These are phyloP conservation scores for Acanthamoeba castellanii DNA, from an alignment of 208 protist genomes.

Conservation along the genomic window DNA sequence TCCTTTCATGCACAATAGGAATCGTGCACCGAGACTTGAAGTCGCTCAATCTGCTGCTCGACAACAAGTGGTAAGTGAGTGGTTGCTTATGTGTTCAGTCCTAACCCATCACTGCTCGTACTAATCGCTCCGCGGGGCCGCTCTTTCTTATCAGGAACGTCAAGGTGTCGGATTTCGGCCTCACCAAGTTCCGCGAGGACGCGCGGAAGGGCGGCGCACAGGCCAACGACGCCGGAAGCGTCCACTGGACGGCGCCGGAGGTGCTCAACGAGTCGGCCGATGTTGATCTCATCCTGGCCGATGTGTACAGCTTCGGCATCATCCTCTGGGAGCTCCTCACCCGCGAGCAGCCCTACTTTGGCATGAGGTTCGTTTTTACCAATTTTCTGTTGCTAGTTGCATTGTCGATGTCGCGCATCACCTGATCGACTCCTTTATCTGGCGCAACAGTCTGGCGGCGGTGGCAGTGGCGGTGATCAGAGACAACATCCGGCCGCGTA, in stretches of 20 bases:
- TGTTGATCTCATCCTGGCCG: background rate
- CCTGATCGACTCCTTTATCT: slow-evolving; percentile 9
- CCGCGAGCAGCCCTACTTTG: background rate
- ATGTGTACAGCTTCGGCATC: background rate
- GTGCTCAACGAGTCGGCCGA: background rate
- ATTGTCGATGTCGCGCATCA: too few species aligned
- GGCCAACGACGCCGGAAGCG: slow-evolving; percentile 15
- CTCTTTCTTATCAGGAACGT: slow-evolving; percentile 48
- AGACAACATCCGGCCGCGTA: background rate
- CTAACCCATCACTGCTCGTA: background rate
- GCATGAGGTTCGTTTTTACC: background rate
- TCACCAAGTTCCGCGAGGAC: background rate
- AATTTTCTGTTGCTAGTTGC: slow-evolving; percentile 38
- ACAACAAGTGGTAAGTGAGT: background rate
- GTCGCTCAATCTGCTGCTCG: slow-evolving; percentile 61
- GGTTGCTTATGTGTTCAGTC: background rate
- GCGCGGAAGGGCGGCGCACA: background rate
- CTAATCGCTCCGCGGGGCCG: background rate
- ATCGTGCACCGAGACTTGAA: slow-evolving; percentile 58
- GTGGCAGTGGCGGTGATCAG: slow-evolving; percentile 51
- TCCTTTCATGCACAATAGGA: background rate
- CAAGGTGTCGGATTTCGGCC: background rate
- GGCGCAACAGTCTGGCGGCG: background rate
- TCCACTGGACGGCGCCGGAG: slow-evolving; percentile 60
- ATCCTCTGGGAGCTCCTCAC: background rate